Conservation (phyloP, 208 protist genomes). For the Novymonas esmeraldas region DNA sequence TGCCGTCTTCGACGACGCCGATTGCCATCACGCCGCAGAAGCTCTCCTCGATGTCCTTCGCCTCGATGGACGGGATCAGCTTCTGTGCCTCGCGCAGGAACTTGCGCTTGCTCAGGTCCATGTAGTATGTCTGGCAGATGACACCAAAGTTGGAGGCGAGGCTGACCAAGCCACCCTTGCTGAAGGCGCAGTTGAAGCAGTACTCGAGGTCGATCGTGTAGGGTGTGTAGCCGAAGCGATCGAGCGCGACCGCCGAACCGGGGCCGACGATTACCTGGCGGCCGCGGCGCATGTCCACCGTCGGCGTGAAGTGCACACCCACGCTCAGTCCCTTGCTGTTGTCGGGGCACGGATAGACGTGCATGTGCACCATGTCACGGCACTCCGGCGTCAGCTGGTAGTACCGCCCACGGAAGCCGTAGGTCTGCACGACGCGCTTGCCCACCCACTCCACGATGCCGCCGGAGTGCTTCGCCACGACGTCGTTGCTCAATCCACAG, state of each 20-base stretch:
- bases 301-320: constrained; percentile 88
- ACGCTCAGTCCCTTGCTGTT: constrained; percentile 65
- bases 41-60: constrained; percentile 70
- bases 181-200: constrained; percentile 67
- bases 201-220: constrained; percentile 81
- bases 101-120: constrained; percentile 54
- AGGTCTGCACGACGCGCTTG: constrained; percentile 65
- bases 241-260: constrained; percentile 70
- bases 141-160: constrained; percentile 55
- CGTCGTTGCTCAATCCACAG: constrained; percentile 80
- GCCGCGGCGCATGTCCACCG: constrained; percentile 71
- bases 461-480: constrained; percentile 64
- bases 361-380: constrained; percentile 61
- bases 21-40: constrained; percentile 81
- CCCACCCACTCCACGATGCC: constrained; percentile 49
- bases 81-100: constrained; percentile 78
- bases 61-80: constrained; percentile 68
- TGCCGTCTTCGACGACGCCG: constrained; percentile 58
- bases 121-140: constrained; percentile 62
- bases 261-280: constrained; percentile 84
- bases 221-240: constrained; percentile 83
- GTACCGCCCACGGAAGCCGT: constrained; percentile 86
- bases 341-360: constrained; percentile 81
- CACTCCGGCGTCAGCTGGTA: constrained; percentile 71
- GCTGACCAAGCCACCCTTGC: constrained; percentile 76